Percentiles rank a stretch among this genome's conserved stretches.
These are phyloP conservation scores for Phaeosphaeriaceae sp. DNA, from an alignment of 2,329 filamentous ascomycete genomes.

Conservation along the genomic window DNA sequence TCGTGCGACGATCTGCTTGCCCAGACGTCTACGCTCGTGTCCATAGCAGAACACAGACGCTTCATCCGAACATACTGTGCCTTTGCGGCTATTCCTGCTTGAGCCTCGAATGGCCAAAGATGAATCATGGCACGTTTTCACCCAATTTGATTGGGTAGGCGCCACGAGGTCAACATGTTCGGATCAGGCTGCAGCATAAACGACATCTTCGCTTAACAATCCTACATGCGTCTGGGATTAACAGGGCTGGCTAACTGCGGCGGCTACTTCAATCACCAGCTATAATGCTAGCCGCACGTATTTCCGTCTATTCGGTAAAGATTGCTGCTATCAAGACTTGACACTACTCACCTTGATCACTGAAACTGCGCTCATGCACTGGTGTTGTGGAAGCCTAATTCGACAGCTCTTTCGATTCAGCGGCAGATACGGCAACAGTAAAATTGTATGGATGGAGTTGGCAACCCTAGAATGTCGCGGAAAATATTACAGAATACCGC, in stretches of 20 bases:
- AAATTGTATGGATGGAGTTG: no score
- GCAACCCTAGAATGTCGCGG: no score
- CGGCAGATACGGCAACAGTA: no score
- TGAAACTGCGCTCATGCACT: no score
- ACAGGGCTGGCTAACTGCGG: constrained; percentile 12
- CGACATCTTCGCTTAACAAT: constrained; percentile 34
- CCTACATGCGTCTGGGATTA: constrained; percentile 12
- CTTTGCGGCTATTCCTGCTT: constrained; percentile 47
- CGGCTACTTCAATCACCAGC: constrained; percentile 2
- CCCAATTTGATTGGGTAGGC: constrained; percentile 28
- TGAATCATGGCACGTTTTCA: constrained; percentile 25
- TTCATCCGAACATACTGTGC: constrained; percentile 52
- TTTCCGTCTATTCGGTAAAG: no score
- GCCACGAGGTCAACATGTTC: constrained; percentile 29
- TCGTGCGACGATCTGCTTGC: constrained; percentile 52
- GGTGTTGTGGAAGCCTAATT: no score
- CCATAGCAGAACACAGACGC: constrained; percentile 71
- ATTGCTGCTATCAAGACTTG: no score
- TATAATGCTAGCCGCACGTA: not conserved
- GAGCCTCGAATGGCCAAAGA: constrained; percentile 36
- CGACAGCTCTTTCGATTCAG: no score
- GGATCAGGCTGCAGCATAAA: constrained; percentile 27
- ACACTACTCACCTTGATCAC: no score
- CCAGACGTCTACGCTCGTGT: constrained; percentile 72
- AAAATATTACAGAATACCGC: no score